Percentiles rank a stretch among this genome's conserved stretches.
Evolutionary conservation across 2,329 filamentous ascomycete species (phyloP).

Genomic region (Ophiosphaerella narmari): DNA sequence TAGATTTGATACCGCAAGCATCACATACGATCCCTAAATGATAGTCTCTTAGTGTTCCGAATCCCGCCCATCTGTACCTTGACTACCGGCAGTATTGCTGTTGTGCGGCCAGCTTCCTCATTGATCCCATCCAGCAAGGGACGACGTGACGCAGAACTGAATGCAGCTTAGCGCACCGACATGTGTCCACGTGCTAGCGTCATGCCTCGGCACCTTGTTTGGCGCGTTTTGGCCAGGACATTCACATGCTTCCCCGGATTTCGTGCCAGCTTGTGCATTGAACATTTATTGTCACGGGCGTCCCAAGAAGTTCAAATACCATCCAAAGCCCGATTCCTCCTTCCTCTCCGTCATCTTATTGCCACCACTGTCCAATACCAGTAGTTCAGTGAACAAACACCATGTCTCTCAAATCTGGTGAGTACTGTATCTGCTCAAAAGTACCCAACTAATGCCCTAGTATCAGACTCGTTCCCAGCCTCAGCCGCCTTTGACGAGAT

Average conservation of each 20-base stretch:
- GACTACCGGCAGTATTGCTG: no score
- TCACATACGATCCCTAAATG: slow-evolving; percentile 28
- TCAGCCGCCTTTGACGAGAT: slow-evolving; percentile 92
- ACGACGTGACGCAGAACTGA: neutral
- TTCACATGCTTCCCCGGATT: no score
- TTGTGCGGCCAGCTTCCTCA: no score
- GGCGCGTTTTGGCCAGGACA: neutral
- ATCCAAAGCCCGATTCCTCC: no score
- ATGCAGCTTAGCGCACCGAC: neutral
- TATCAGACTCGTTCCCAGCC: slow-evolving; percentile 73
- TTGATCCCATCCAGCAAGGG: no score
- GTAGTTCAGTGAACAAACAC: slow-evolving; percentile 5
- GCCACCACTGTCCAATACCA: no score
- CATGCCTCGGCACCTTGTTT: slow-evolving; percentile 19
- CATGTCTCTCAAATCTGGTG: slow-evolving; percentile 43
- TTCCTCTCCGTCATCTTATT: no score
- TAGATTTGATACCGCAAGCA: slow-evolving; percentile 7
- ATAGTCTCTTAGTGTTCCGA: slow-evolving; percentile 11
- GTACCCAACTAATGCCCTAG: neutral
- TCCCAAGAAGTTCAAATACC: no score
- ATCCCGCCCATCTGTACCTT: no score
- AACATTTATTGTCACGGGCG: no score
- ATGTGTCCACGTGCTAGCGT: slow-evolving; percentile 1
- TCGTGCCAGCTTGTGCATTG: no score
- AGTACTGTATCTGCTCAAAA: slow-evolving; percentile 3